Percentiles rank a stretch among this genome's conserved stretches.
phyloP scores from a whole-genome alignment of 306 rosid genomes.

The Oemleria cerasiformis region DNA sequence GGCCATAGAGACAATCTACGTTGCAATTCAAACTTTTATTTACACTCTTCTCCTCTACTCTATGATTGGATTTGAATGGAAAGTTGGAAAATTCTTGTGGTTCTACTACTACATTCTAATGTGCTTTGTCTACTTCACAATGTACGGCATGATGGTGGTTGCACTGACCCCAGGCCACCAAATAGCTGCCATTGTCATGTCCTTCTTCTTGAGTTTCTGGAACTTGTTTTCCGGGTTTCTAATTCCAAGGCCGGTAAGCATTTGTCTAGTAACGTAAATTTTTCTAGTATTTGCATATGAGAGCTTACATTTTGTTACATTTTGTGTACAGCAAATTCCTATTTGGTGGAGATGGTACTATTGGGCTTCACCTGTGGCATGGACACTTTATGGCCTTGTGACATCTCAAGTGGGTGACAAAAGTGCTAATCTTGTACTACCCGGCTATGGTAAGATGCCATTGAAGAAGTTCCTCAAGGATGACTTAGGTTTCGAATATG shows the following conservation, averaged over 20 bases:
- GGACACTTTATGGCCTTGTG: slow-evolving; percentile 47
- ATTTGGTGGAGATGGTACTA: slow-evolving; percentile 62
- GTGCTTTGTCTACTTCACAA: slow-evolving; percentile 46
- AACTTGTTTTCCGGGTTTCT: slow-evolving; percentile 46
- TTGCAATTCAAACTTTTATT: slow-evolving; percentile 30
- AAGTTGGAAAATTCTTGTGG: slow-evolving; percentile 24
- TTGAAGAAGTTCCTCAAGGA: slow-evolving; percentile 41
- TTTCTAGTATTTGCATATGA: no score
- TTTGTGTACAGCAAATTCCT: slow-evolving; percentile 36
- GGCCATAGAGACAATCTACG: slow-evolving; percentile 39
- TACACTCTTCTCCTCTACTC: slow-evolving; percentile 36
- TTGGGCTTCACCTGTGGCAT: slow-evolving; percentile 48
- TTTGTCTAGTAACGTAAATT: no score
- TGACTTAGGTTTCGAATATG: slow-evolving; percentile 38
- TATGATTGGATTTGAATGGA: slow-evolving; percentile 46
- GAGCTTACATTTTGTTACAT: no score
- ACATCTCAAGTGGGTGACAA: slow-evolving; percentile 42
- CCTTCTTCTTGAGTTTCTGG: slow-evolving; percentile 46
- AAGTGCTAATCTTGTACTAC: slow-evolving; percentile 19
- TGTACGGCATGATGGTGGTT: slow-evolving; percentile 52
- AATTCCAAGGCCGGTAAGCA: slow-evolving; percentile 37
- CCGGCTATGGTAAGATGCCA: slow-evolving; percentile 25
- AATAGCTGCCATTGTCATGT: slow-evolving; percentile 38
- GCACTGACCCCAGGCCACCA: slow-evolving; percentile 47
- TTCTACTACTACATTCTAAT: slow-evolving; percentile 35